Conservation (phyloP, 805 yeast species). For the Candida verbasci region DNA sequence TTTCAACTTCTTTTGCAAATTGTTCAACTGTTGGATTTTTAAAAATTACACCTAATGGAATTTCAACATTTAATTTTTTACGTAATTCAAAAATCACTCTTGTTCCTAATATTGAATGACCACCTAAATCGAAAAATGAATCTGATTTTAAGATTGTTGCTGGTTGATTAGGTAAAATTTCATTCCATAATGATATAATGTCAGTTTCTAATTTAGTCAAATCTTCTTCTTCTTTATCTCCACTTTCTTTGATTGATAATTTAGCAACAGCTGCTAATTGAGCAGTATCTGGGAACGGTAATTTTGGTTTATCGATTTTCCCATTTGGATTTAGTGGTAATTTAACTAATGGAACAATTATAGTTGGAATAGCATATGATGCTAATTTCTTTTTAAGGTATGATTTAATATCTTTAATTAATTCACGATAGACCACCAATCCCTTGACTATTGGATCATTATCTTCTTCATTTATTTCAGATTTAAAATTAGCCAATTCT, state of each 20-base stretch:
- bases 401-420: constrained; percentile 77
- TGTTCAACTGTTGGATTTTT: constrained; percentile 79
- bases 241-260: constrained; percentile 29
- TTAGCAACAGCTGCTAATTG: constrained; percentile 75
- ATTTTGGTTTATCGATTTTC: constrained; percentile 93
- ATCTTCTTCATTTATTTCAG: constrained; percentile 39
- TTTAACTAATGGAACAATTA: constrained; percentile 80
- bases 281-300: constrained; percentile 90
- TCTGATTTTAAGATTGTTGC: constrained; percentile 72
- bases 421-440: constrained; percentile 65
- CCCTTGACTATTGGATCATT: constrained; percentile 74
- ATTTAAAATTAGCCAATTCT: constrained; percentile 46
- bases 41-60: constrained; percentile 89
- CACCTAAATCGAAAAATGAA: constrained; percentile 95
- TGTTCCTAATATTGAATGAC: constrained; percentile 95
- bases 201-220: constrained; percentile 63
- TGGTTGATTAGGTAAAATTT: constrained; percentile 80
- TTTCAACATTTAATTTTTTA: constrained; percentile 68
- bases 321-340: constrained; percentile 97
- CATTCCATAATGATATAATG: constrained; percentile 80
- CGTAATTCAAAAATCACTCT: constrained; percentile 93
- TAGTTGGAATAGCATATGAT: constrained; percentile 86
- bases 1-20: constrained; percentile 71
- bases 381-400: constrained; percentile 87
- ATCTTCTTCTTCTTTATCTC: constrained; percentile 38